Evolutionary conservation across 495 filamentous ascomycete genomes (phyloP), one percentile per base, ranked within the genome.

Genomic region (Aspergillus conjunctus): DNA sequence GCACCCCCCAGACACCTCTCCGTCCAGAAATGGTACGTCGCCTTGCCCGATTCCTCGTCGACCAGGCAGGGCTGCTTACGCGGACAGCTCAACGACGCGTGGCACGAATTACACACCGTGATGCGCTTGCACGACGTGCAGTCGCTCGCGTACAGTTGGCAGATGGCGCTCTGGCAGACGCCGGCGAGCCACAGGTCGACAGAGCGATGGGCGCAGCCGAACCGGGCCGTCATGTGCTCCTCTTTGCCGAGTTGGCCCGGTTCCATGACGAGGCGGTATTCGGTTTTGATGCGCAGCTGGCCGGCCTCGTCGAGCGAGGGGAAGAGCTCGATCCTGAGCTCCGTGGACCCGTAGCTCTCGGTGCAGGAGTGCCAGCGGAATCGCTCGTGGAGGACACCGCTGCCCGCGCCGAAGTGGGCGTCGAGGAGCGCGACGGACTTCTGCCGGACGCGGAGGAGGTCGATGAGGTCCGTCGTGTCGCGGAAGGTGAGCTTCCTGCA

Each of bases 401-500:
- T 66, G 17, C 62, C 61, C 11, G 65, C 58, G 18, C 75, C 72
- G 39, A 76, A 76, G 32, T 76, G 65, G 5, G 64, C 59, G 6
- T 66, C 60, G n/a, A 79, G 51, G 11, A 69, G 61, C 17, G 62
- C 43, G 9, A 76, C 53, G 0, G 75, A 64, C 32, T 68, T 68
- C 56, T 71, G 66, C 7, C 78, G 71, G 17, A 73, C 53, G 18
- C 68, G 67, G 18, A 80, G 57, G 10, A 74, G 65, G 15, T 77
- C 70, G 15, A 72, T 51, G 7, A 80, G 67, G 21, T 79, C 72
- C 31, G 72, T 51, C 58, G 74, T 80, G 55, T 78, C 76, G 1
- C 69, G 72, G 65, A 75, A 80, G 0, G 78, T 80, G 51, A 80
- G 46, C 58, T 80, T 80, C 51, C 73, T 77, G 74, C 78, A 80